These are phyloP conservation scores for Dichomitus squalens DNA, from an alignment of 1,284 basidiomycete species.

Conservation along the genomic window DNA sequence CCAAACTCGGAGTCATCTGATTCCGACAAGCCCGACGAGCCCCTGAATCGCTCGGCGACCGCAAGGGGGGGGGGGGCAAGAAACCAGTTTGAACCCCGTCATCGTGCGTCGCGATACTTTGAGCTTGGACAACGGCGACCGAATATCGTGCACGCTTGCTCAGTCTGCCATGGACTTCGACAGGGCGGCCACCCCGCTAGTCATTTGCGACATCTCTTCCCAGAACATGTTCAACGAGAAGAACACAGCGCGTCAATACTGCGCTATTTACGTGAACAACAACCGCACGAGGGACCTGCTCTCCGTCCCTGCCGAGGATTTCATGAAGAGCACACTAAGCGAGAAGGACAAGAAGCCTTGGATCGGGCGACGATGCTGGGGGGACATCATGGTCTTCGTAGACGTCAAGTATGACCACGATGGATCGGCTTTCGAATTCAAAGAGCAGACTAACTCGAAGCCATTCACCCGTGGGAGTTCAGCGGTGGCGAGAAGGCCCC, in stretches of 20 bases:
- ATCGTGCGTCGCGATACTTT: not conserved
- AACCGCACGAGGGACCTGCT: not conserved
- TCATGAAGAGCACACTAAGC: not conserved
- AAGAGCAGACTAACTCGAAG: not conserved
- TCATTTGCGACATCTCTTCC: not conserved
- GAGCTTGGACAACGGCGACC: not conserved
- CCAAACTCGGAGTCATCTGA: no score
- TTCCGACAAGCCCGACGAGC: no score
- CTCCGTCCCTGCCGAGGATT: not conserved
- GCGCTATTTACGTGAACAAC: not conserved
- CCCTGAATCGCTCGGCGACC: no score
- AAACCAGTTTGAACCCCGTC: not conserved
- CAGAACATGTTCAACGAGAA: not conserved
- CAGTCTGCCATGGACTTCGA: not conserved
- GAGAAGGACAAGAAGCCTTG: not conserved
- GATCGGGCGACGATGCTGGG: not conserved
- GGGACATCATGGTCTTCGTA: not conserved
- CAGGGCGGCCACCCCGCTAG: not conserved
- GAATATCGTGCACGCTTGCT: not conserved
- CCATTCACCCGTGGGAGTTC: not conserved
- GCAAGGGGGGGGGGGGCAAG: not conserved
- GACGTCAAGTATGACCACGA: not conserved
- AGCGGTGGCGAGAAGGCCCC: not conserved
- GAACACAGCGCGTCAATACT: not conserved
- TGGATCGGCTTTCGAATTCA: not conserved